Percentiles rank a stretch among this genome's conserved stretches.
These are phyloP conservation scores for Dichomitus squalens DNA, from an alignment of 1,284 basidiomycete genomes.

Conservation along the genomic window DNA sequence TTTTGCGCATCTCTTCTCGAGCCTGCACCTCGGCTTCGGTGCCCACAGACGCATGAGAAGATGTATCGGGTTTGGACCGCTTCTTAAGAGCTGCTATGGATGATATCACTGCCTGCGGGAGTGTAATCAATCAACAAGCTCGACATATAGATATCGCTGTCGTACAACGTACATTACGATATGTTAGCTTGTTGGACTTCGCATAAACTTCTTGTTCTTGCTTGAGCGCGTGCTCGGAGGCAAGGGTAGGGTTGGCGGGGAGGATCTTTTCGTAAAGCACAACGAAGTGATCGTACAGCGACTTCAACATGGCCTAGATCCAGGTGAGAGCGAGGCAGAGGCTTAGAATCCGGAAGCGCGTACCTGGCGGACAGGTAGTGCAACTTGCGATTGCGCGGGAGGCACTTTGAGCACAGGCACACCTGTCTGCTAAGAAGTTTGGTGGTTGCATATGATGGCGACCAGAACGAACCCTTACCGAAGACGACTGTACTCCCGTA, in stretches of 20 bases:
- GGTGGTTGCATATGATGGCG: background rate
- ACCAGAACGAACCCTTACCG: slow-evolving; percentile 32
- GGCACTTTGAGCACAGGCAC: slow-evolving; percentile 67
- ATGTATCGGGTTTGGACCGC: slow-evolving; percentile 61
- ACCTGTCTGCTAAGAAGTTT: slow-evolving; percentile 45
- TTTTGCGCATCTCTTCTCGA: slow-evolving; percentile 61
- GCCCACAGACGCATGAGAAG: slow-evolving; percentile 77
- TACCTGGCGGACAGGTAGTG: slow-evolving; percentile 73
- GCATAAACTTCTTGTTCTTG: slow-evolving; percentile 80
- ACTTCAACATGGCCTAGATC: slow-evolving; percentile 68
- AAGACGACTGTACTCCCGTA: slow-evolving; percentile 38
- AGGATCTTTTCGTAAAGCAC: slow-evolving; percentile 62
- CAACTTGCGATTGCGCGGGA: slow-evolving; percentile 64
- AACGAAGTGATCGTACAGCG: slow-evolving; percentile 67
- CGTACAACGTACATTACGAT: slow-evolving; percentile 67
- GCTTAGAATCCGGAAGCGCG: slow-evolving; percentile 13
- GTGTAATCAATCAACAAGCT: background rate
- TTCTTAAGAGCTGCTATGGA: slow-evolving; percentile 75
- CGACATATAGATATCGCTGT: slow-evolving; percentile 1
- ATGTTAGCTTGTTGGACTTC: slow-evolving; percentile 72
- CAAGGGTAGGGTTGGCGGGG: slow-evolving; percentile 54
- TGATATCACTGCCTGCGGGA: slow-evolving; percentile 66
- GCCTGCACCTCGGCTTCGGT: slow-evolving; percentile 70
- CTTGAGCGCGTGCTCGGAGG: slow-evolving; percentile 72
- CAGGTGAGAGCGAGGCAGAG: slow-evolving; percentile 4